A percentile compares a stretch with the other conserved stretches of the same genome.
phyloP scores from a whole-genome alignment of 148 eudicot genomes.

The Chenopodium suecicum region DNA sequence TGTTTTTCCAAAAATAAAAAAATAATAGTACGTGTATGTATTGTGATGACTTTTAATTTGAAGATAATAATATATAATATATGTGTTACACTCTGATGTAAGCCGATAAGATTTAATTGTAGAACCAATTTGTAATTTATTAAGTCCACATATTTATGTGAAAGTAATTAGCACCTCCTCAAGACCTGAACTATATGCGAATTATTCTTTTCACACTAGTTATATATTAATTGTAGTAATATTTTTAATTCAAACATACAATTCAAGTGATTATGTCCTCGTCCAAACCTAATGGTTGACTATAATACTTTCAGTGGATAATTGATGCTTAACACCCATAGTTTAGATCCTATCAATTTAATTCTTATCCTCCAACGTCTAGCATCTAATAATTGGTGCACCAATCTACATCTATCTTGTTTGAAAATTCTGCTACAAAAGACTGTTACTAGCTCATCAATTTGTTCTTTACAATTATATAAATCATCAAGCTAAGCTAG shows the following conservation, averaged over 20 bases:
- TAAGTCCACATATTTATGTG: too few relatives aligned
- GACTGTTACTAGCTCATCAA: background rate
- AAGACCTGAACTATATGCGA: too few relatives aligned
- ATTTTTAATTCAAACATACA: background rate
- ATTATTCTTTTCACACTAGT: too few relatives aligned
- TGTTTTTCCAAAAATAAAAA: too few relatives aligned
- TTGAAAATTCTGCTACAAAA: background rate
- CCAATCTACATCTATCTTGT: conserved; percentile 1
- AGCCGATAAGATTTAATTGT: too few relatives aligned
- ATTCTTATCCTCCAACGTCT: conserved; percentile 9
- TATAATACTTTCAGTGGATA: background rate
- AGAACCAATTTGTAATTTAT: too few relatives aligned
- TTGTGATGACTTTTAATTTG: too few relatives aligned
- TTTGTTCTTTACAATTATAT: background rate
- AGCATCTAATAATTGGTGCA: conserved; percentile 8
- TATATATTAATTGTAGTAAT: background rate
- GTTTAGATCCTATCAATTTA: background rate
- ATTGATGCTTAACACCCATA: background rate
- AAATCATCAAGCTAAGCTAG: too few relatives aligned
- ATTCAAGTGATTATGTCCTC: background rate
- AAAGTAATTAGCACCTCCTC: too few relatives aligned
- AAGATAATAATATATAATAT: too few relatives aligned
- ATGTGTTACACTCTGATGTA: too few relatives aligned
- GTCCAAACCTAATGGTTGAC: conserved; percentile 18
- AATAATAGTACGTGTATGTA: too few relatives aligned